Conservation (phyloP, 2,329 filamentous ascomycete genomes). For the Orbilia oligospora region DNA sequence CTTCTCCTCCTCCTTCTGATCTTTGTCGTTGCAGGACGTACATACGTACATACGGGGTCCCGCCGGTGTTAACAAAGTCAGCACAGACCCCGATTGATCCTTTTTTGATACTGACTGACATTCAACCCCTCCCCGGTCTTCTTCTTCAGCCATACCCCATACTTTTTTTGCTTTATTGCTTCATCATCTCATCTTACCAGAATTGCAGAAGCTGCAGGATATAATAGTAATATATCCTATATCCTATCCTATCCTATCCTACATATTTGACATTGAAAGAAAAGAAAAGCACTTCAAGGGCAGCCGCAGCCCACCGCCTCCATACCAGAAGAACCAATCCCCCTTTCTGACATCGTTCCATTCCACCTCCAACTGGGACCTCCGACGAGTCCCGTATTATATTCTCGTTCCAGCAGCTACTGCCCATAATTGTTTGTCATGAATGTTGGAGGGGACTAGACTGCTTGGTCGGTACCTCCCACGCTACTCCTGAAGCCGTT, state of each 20-base stretch:
- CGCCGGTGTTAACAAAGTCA: too few relatives aligned
- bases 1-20: background rate
- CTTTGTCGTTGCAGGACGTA: background rate
- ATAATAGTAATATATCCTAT: background rate
- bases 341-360: slow-evolving; percentile 24
- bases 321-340: background rate
- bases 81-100: slow-evolving; percentile 28
- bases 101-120: slow-evolving; percentile 1
- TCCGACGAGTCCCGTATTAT: slow-evolving; percentile 19
- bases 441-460: slow-evolving; percentile 18
- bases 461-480: slow-evolving; percentile 15
- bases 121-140: slow-evolving; percentile 5
- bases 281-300: background rate
- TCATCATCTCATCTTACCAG: slow-evolving; percentile 45
- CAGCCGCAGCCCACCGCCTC: slow-evolving; percentile 5
- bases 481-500: slow-evolving; percentile 59
- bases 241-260: background rate
- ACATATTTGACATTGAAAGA: background rate
- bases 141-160: slow-evolving; percentile 19
- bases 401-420: slow-evolving; percentile 34
- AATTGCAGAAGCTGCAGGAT: slow-evolving; percentile 14
- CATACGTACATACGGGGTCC: too few relatives aligned
- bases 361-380: background rate
- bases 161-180: slow-evolving; percentile 5
- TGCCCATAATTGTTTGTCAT: slow-evolving; percentile 26